Evolutionary conservation across 129 eudicot species (phyloP), one percentile per base, ranked within the genome.

Genomic region (Lactuca saligna): DNA sequence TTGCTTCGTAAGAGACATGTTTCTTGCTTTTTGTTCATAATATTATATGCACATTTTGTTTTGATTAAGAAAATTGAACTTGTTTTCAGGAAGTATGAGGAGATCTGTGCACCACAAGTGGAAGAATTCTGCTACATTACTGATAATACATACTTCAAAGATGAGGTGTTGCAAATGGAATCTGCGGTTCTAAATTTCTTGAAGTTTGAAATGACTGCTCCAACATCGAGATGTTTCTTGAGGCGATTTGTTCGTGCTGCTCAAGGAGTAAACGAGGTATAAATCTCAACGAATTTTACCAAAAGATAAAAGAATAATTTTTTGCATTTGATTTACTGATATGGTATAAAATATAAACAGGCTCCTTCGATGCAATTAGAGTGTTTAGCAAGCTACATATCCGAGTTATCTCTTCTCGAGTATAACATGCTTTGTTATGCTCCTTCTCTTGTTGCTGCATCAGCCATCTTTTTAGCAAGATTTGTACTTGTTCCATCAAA

Each of bases 41-140:
- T 25, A 42, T 49, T 57, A 39, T 68, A 1, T 60, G 64, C 41
- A 16, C 3, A 54, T 31, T 69, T 17, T 62, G 53, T 54, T 15
- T 31, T 7, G 69, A 50, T 25, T 25, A 41, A 0, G 16, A 8
- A 11, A 50, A 51, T 68, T 57, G 46, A 31, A 48, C 63, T 4
- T 55, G 17, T 38, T 78, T 63, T 35, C 92, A 93, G 99, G 12
- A 93, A 93, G 61, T 93, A 89, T 66, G 99, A 93, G 82, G 99
- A 93, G 83, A 93, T 93, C 17, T 89, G 95, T 83, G 95, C 99
- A 20, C 97, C 97, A 17, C 97, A 89, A 56, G 98, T 93, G 70
- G 98, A 93, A 79, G 97, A 93, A 68, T 93, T 89, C 80, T 93
- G 98, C 80, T 89, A 93, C 84, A 93, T 93, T 48, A 93, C 99